Evolutionary conservation across 2,329 filamentous ascomycete genomes (phyloP).

Genomic region (Fusarium nelsonii): DNA sequence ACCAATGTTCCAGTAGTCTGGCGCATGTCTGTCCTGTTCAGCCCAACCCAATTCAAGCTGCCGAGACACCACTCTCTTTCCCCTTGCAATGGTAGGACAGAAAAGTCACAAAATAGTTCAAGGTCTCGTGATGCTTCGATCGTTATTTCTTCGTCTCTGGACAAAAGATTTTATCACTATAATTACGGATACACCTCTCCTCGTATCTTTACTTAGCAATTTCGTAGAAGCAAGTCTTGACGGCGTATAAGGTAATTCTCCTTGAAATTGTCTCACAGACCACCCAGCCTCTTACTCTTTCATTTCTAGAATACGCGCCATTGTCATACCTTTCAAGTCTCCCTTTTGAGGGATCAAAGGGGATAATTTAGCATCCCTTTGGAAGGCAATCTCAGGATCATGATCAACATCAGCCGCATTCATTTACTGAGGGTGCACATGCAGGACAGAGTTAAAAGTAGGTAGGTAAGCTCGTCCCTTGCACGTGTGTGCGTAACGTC

Average conservation of each 20-base stretch:
- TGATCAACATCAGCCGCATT: conserved; percentile 16
- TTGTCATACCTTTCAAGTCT: conserved; percentile 33
- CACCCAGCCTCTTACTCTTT: conserved; percentile 36
- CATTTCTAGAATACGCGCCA: conserved; percentile 34
- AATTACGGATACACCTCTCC: conserved; percentile 15
- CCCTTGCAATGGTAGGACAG: conserved; percentile 30
- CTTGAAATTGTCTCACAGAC: conserved; percentile 33
- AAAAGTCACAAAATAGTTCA: neutral
- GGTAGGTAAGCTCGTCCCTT: conserved; percentile 27
- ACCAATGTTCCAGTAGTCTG: conserved; percentile 28
- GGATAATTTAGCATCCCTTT: conserved; percentile 29
- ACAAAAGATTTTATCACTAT: neutral
- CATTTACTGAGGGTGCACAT: neutral
- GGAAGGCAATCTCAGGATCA: conserved; percentile 15
- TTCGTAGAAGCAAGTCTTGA: conserved; percentile 5
- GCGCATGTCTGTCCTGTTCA: conserved; percentile 29
- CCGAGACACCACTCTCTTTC: conserved; percentile 28
- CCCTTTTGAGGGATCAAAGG: conserved; percentile 28
- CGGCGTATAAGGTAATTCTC: conserved; percentile 15
- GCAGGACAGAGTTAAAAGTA: neutral
- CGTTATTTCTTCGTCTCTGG: neutral
- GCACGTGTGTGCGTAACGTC: conserved; percentile 1
- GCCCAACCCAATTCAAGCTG: conserved; percentile 25
- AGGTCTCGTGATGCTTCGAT: conserved; percentile 16
- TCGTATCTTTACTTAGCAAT: conserved; percentile 31